Base-by-base conservation (phyloP, 164 flowering plant species). In the Tetracentron sinense region DNA sequence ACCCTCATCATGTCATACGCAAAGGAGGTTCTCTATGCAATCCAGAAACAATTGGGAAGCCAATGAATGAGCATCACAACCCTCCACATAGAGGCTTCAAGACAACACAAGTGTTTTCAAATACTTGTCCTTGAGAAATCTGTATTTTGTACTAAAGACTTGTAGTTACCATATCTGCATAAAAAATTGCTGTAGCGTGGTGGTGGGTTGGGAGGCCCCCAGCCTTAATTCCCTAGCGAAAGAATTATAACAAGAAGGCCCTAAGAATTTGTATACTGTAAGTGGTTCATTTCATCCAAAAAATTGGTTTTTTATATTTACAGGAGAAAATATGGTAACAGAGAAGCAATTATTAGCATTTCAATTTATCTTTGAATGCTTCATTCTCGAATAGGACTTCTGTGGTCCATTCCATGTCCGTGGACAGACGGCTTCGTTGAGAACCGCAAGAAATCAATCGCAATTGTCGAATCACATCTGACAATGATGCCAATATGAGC, bases 381-480 rank as follows among this genome's bases (percentile, higher is more conserved):
- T 25, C 26, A 42, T 4, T 54, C 54, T 6, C 3, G 27, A 10
- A 38, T 19, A 19, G n/a, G 19, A 55, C 60, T 19, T 44, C 14
- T 7, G 23, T 25, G n/a, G 30, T 59, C 42, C 21, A 59, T n/a
- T 15, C 1, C n/a, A 8, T 44, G 19, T 21, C 22, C 62, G n/a
- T n/a, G 47, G 29, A 56, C 47, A 56, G 68, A 30, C 35, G 48
- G 48, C 20, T 31, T 6, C 53, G n/a, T n/a, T 25, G 69, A 66
- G 42, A 67, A 60, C 61, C 27, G 21, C 42, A 71, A 74, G 55
- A 67, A 55, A 61, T 66, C n/a, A n/a, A 66, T 11, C 69, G 69
- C 5, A 35, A n/a, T n/a, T n/a, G n/a, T 27, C 5, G 67, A 69
- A 29, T 65, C 54, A 2, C 62, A 61, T 65, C 19, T 44, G 47